A percentile compares a stretch with the other conserved stretches of the same genome.
These are phyloP conservation scores for Lactarius psammicola DNA, from an alignment of 768 basidiomycete species.

Conservation along the genomic window DNA sequence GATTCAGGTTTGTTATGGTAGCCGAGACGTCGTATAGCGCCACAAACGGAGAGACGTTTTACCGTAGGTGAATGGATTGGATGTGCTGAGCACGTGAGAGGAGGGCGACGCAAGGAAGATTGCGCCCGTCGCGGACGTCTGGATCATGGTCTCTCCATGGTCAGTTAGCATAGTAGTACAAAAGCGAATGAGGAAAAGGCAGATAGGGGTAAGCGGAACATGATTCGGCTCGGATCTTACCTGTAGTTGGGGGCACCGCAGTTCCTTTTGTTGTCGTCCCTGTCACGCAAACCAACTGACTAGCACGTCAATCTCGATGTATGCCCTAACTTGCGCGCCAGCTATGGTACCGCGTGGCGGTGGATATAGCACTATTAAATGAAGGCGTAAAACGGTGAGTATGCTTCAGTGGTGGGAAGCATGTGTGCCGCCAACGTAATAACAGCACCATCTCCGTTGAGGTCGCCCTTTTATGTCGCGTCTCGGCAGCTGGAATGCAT, in stretches of 20 bases:
- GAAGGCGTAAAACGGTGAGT: background rate
- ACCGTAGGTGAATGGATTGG: no score
- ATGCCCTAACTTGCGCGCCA: background rate
- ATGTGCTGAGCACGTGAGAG: background rate
- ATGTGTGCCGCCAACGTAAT: background rate
- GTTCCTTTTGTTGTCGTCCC: no score
- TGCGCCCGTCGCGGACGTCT: background rate
- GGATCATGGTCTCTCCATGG: background rate
- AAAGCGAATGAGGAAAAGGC: background rate
- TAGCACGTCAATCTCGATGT: background rate
- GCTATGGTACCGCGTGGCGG: background rate
- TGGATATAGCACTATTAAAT: background rate
- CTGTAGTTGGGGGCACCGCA: no score
- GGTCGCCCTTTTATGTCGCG: background rate
- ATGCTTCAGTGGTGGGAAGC: background rate
- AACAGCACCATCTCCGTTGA: background rate
- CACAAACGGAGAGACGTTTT: background rate
- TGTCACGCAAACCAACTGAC: background rate
- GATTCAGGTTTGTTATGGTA: constrained; percentile 1
- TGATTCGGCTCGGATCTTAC: background rate
- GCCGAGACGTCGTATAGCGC: background rate
- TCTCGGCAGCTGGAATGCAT: background rate
- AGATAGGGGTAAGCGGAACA: background rate
- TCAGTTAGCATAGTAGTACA: no score
- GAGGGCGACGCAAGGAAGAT: background rate